Percentiles rank a stretch among this genome's conserved stretches.
Conservation (phyloP, 164 flowering plant species). For the Dillenia turbinata region DNA sequence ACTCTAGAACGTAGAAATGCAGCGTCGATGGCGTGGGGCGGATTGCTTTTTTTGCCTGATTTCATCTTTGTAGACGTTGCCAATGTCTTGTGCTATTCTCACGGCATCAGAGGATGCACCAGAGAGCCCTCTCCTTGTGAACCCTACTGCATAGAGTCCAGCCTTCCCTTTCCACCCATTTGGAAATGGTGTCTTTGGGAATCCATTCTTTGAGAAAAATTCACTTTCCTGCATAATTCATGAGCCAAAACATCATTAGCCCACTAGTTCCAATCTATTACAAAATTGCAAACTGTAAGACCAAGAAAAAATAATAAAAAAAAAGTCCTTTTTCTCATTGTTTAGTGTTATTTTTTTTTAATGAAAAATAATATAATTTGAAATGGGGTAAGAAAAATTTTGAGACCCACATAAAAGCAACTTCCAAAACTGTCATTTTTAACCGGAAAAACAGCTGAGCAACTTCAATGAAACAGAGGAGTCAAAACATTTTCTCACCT, state of each 20-base stretch:
- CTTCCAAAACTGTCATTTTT: no score
- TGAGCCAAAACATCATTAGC: background rate
- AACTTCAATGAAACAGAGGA: background rate
- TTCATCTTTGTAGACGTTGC: slow-evolving; percentile 49
- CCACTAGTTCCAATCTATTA: background rate
- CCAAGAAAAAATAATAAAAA: background rate
- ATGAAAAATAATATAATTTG: no score
- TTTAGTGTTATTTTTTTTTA: no score
- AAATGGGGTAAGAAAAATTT: no score
- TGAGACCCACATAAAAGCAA: no score
- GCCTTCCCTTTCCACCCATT: slow-evolving; percentile 58
- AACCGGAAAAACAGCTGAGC: no score
- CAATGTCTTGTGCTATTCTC: slow-evolving; percentile 52
- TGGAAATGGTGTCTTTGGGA: slow-evolving; percentile 53
- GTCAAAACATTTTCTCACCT: slow-evolving; percentile 42
- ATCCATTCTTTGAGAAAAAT: slow-evolving; percentile 52
- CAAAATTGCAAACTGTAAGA: background rate
- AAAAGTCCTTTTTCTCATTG: no score
- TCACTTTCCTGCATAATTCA: slow-evolving; percentile 39
- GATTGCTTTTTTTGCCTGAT: slow-evolving; percentile 34
- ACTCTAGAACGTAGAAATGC: slow-evolving; percentile 48
- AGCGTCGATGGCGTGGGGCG: slow-evolving; percentile 43
- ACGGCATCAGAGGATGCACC: slow-evolving; percentile 56
- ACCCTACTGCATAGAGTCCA: slow-evolving; percentile 65
- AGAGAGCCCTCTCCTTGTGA: slow-evolving; percentile 67